These are phyloP conservation scores for Aristolochia californica DNA, from an alignment of 164 flowering plant genomes.

Conservation along the genomic window DNA sequence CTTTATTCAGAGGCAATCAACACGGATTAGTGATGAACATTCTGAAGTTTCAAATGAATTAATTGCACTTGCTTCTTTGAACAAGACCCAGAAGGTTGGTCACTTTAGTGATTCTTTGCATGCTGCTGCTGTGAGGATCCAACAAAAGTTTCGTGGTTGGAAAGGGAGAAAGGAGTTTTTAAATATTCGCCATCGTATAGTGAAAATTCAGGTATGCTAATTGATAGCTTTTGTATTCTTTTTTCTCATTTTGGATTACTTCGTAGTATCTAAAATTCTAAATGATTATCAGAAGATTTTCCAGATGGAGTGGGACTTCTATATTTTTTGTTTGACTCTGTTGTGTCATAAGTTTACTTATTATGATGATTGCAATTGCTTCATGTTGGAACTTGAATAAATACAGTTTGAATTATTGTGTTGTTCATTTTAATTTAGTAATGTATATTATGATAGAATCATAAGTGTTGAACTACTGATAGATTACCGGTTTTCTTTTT, in stretches of 20 bases:
- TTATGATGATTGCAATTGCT: no score
- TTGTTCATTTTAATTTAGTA: no score
- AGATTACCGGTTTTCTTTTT: no score
- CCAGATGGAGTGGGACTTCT: neutral
- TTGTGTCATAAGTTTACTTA: no score
- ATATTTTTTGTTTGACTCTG: neutral
- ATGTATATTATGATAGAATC: no score
- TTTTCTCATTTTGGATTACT: neutral
- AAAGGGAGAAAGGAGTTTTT: slow-evolving; percentile 52
- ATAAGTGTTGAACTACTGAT: no score
- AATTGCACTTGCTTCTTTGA: slow-evolving; percentile 30
- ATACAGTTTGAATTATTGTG: no score
- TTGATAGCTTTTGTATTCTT: neutral
- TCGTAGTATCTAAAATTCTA: no score
- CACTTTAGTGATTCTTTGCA: slow-evolving; percentile 45
- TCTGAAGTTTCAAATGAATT: slow-evolving; percentile 29
- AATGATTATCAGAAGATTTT: neutral
- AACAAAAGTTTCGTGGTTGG: slow-evolving; percentile 68
- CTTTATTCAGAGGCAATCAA: slow-evolving; percentile 32
- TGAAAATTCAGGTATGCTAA: slow-evolving; percentile 57
- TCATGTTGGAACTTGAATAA: no score
- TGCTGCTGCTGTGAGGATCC: slow-evolving; percentile 51
- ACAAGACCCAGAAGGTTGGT: slow-evolving; percentile 21
- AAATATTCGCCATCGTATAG: slow-evolving; percentile 43
- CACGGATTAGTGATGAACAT: slow-evolving; percentile 14